These are phyloP conservation scores for Ruellia speciosa DNA, from an alignment of 305 asterid genomes.

Conservation along the genomic window DNA sequence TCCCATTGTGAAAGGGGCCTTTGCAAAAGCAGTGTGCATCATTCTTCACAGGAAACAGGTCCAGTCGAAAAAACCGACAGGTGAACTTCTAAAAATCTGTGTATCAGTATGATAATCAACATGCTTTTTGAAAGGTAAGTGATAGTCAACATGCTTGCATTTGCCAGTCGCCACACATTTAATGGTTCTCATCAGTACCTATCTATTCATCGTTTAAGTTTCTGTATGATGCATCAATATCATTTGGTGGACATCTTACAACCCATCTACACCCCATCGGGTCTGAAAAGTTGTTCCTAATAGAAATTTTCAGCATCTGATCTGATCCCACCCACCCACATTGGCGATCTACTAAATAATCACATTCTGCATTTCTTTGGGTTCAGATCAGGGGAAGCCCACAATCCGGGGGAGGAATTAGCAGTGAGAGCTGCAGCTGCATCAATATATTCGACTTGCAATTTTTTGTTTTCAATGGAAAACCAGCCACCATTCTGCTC, in stretches of 20 bases:
- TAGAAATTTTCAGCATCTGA: too few species aligned
- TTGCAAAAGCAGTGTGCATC: constrained; percentile 22
- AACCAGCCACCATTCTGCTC: constrained; percentile 32
- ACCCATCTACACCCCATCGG: too few species aligned
- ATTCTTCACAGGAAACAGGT: constrained; percentile 28
- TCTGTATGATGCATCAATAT: too few species aligned
- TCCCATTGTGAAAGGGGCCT: constrained; percentile 63
- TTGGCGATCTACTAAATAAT: too few species aligned
- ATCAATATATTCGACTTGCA: constrained; percentile 84
- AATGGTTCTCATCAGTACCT: too few species aligned
- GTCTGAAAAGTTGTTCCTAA: too few species aligned
- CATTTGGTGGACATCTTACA: too few species aligned
- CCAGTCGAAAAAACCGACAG: constrained; percentile 38
- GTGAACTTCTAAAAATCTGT: constrained; percentile 22
- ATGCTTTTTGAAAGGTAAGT: too few species aligned
- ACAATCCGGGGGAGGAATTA: constrained; percentile 46
- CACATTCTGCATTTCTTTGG: not conserved
- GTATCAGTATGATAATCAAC: not conserved
- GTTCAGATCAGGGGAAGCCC: constrained; percentile 45
- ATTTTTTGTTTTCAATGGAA: constrained; percentile 55
- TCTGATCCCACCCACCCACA: too few species aligned
- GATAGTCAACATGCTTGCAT: not conserved
- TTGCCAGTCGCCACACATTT: too few species aligned
- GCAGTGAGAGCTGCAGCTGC: constrained; percentile 88
- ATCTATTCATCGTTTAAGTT: too few species aligned